Evolutionary conservation across 2,329 filamentous ascomycete species (phyloP), one percentile per base, ranked within the genome.

Genomic region (Diaporthe ampelina): DNA sequence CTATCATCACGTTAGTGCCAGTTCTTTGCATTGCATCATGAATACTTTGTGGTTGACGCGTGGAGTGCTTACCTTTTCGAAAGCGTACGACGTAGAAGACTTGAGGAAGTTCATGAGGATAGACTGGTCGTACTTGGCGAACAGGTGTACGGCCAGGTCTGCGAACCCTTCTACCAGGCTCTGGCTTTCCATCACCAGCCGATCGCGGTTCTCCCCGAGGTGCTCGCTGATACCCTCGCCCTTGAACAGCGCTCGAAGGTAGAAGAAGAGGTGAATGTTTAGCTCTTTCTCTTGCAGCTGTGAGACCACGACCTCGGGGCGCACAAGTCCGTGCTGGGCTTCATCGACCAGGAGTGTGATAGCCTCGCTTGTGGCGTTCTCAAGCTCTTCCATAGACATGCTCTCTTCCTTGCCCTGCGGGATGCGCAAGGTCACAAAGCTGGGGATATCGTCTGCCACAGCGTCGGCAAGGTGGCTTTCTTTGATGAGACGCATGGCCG

Each of bases 391-490:
- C 24, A 91, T 84, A 0, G 91, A 86, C 78, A 95, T 93, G 8
- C 88, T 89, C 69, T 90, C 88, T 74, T 93, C 85, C 77, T 93
- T 91, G 69, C 92, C 90, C 75, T 91, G 89, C 0, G 94, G 91
- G 3, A 99, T 94, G n/a, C 95, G 91, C 70, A 99, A 89, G 76
- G 94, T 89, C 72, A 99, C 93, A 78, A 99, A 94, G 48, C 94
- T 93, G 6, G 95, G 92, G 48, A 99, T 95, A 81, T 99, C 95
- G 79, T 98, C 95, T 0, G 91, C 91, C 17, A 98, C 92, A 1
- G 95, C 93, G 79, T 97, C 95, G 0, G 97, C 92, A n/a, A 99
- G 88, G 81, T 97, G 95, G 79, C 94, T 93, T 52, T 98, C 94
- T 75, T 92, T 91, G 79, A 99, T 97, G 74, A 99, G 85, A 17